These are phyloP conservation scores for Diaporthe australafricana DNA, from an alignment of 2,329 filamentous ascomycete species.

Conservation along the genomic window DNA sequence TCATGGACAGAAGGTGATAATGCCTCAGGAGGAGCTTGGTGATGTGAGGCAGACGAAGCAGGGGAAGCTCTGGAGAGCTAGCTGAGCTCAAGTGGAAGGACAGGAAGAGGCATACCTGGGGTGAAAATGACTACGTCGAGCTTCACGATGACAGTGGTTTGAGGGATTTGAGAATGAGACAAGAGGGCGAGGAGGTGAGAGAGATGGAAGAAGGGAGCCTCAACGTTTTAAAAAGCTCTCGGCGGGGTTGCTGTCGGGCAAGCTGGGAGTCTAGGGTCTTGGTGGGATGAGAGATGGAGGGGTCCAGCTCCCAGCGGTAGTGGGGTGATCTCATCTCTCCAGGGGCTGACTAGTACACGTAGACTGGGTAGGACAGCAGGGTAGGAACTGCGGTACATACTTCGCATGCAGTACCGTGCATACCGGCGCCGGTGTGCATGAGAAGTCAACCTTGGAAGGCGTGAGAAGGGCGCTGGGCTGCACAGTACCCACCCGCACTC, in stretches of 20 bases:
- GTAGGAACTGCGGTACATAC: too few species aligned
- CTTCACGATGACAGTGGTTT: constrained; percentile 29
- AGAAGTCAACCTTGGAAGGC: constrained; percentile 21
- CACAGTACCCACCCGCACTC: neutral
- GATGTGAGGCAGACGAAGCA: neutral
- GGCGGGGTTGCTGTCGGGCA: constrained; percentile 29
- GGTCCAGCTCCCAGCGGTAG: constrained; percentile 26
- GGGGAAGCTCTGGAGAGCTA: neutral
- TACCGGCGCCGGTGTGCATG: constrained; percentile 10
- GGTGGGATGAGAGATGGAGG: constrained; percentile 36
- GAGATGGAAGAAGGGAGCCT: constrained; percentile 22
- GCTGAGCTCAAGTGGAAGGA: neutral
- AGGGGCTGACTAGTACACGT: constrained; percentile 8
- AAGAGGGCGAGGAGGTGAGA: constrained; percentile 22
- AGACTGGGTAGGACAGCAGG: too few species aligned
- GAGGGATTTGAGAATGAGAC: constrained; percentile 22
- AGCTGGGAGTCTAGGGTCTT: constrained; percentile 22
- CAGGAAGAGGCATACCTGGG: constrained; percentile 30
- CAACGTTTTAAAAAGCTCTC: constrained; percentile 37
- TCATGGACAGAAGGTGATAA: constrained; percentile 29
- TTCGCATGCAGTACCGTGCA: neutral
- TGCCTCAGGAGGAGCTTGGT: constrained; percentile 34
- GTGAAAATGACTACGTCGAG: constrained; percentile 25
- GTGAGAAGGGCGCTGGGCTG: neutral
- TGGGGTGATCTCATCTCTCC: constrained; percentile 24